Evolutionary conservation across 305 asterid genomes (phyloP), one percentile per base, ranked within the genome.

Genomic region (Nicotiana rustica): DNA sequence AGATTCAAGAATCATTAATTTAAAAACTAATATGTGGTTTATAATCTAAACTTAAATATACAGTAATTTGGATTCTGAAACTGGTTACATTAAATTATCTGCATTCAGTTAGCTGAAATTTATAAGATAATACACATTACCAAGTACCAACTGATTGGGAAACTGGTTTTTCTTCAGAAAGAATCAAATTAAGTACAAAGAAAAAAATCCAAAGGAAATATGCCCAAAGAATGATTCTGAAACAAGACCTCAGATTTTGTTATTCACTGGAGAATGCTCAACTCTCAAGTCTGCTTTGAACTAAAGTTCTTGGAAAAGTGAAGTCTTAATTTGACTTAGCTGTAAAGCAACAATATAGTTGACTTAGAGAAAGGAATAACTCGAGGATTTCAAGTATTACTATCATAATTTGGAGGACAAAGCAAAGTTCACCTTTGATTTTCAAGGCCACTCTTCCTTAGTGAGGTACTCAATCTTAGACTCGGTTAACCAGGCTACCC

Each of bases 201-300:
- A 1, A 12, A 62, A 61, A 21, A 62, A 62, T 21, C 68, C 68
- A 62, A 62, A 62, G 35, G 35, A 1, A 19, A 15, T 4, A 62
- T 19, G 5, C 35, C 67, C 18, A 65, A 65, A 29, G 10, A 57
- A 31, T 31, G 47, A 9, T 14, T 15, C 12, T 31, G 73, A 66
- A 67, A 35, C 14, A 67, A 67, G 14, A 67, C 25, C 31, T 33
- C 18, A n/a, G 52, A 67, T 33, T 17, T 33, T 67, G 12, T 15
- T 33, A 18, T 67, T 31, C 49, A 33, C 21, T 67, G 21, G 52
- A 67, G 75, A 67, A 41, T 7, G 52, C 75, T 35, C 47, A 1
- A 38, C 10, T 41, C 47, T 41, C 52, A 67, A 67, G 49, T 31
- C 73, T 67, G 47, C 73, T 31, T 31, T 67, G 73, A 67, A 33